Conservation (phyloP, 495 filamentous ascomycete genomes). For the Astrothelium macrocarpum region DNA sequence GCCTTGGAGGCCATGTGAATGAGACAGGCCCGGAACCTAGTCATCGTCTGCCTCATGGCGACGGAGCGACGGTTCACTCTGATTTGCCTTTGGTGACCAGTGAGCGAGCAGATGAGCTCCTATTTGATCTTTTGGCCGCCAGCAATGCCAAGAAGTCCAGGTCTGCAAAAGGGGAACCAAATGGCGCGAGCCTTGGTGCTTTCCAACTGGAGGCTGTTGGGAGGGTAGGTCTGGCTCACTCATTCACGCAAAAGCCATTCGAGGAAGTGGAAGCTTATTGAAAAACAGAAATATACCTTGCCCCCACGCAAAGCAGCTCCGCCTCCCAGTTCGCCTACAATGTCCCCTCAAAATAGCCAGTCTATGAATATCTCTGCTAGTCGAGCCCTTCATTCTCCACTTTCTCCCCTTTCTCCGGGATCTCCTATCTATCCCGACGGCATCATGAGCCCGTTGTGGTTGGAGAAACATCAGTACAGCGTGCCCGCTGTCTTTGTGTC, state of each 20-base stretch:
- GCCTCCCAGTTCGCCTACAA: slow-evolving; percentile 32
- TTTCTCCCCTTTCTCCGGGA: slow-evolving; percentile 73
- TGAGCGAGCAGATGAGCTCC: slow-evolving; percentile 53
- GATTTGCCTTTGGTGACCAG: slow-evolving; percentile 57
- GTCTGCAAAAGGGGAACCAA: slow-evolving; percentile 40
- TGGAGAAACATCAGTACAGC: slow-evolving; percentile 72
- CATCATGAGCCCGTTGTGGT: slow-evolving; percentile 68
- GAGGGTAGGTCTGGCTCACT: slow-evolving; percentile 53
- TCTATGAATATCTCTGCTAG: slow-evolving; percentile 35
- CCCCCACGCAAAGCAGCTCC: slow-evolving; percentile 55
- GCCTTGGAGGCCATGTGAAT: slow-evolving; percentile 40
- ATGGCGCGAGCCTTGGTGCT: slow-evolving; percentile 25
- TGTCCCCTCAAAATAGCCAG: slow-evolving; percentile 41
- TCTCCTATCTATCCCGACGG: slow-evolving; percentile 82
- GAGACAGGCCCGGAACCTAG: slow-evolving; percentile 15
- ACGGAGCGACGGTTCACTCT: slow-evolving; percentile 50
- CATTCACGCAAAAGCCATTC: background rate
- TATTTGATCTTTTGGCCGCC: slow-evolving; percentile 54
- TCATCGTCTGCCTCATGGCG: slow-evolving; percentile 49
- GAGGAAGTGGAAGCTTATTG: background rate
- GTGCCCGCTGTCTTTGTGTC: slow-evolving; percentile 72
- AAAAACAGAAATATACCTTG: slow-evolving; percentile 45
- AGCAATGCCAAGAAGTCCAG: slow-evolving; percentile 56
- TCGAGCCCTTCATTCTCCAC: slow-evolving; percentile 65
- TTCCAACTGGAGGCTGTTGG: slow-evolving; percentile 63